Conservation (phyloP, 805 yeast genomes). For the Pachysolen tannophilus region DNA sequence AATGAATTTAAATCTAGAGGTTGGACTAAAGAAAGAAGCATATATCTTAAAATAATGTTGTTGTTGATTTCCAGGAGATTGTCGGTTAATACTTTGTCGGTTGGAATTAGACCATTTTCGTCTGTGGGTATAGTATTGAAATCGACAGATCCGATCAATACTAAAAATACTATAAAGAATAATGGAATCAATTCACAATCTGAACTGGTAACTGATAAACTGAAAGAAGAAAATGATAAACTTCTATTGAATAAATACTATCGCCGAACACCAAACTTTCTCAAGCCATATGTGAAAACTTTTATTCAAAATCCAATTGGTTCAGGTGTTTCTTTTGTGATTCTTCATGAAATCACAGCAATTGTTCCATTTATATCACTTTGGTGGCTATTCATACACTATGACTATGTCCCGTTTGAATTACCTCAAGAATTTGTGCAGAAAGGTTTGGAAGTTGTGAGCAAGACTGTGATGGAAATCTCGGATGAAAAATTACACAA, state of each 20-base stretch:
- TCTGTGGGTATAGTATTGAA: no score
- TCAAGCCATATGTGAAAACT: slow-evolving; percentile 23
- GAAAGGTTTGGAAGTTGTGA: slow-evolving; percentile 7
- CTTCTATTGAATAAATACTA: no score
- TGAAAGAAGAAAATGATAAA: no score
- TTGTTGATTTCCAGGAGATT: no score
- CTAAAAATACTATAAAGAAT: neutral
- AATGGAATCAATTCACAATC: no score
- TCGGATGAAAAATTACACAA: slow-evolving; percentile 9
- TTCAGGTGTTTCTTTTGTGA: slow-evolving; percentile 36
- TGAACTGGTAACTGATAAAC: no score
- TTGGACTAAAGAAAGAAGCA: no score
- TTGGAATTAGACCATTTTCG: no score
- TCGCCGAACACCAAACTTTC: slow-evolving; percentile 18
- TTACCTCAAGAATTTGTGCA: slow-evolving; percentile 36
- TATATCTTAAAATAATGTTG: no score
- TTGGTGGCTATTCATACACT: slow-evolving; percentile 42
- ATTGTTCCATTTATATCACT: slow-evolving; percentile 42
- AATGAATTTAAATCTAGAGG: no score
- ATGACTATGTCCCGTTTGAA: slow-evolving; percentile 33
- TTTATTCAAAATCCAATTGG: slow-evolving; percentile 24
- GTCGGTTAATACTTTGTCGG: no score
- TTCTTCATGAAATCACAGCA: slow-evolving; percentile 47
- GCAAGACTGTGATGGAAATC: slow-evolving; percentile 2
- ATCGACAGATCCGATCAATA: no score